Percentiles rank a stretch among this genome's conserved stretches.
phyloP scores from a whole-genome alignment of 805 yeast species.

The Yarrowia divulgata region DNA sequence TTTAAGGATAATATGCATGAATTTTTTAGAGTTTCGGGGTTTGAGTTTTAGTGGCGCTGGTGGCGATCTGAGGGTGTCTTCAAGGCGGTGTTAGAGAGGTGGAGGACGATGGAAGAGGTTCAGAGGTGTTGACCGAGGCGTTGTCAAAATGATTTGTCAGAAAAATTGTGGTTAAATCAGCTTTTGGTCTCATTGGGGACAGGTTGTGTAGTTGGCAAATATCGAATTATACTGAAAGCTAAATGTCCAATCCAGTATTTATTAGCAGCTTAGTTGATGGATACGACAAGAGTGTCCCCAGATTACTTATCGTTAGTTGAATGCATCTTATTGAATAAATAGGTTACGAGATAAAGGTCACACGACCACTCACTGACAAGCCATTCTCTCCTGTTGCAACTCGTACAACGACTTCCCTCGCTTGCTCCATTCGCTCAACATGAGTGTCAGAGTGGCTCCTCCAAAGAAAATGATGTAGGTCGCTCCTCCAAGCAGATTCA shows the following conservation, averaged over 20 bases:
- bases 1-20: conserved; percentile 16
- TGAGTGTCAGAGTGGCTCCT: conserved; percentile 7
- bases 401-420: conserved; percentile 11
- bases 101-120: too few species aligned
- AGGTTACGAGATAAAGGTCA: neutral
- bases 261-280: too few species aligned
- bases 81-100: neutral
- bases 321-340: conserved; percentile 7
- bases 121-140: neutral
- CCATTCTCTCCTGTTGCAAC: neutral
- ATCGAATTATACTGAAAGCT: too few species aligned
- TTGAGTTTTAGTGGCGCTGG: conserved; percentile 8
- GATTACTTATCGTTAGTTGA: too few species aligned
- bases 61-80: neutral
- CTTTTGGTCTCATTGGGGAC: too few species aligned
- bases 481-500: conserved; percentile 13
- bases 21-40: neutral
- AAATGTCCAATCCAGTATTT: too few species aligned
- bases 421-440: conserved; percentile 7
- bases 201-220: too few species aligned
- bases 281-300: too few species aligned
- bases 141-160: too few species aligned
- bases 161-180: too few species aligned
- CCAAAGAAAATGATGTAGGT: conserved; percentile 12
- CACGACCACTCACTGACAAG: neutral